These are phyloP conservation scores for Tulasnella sp. DNA, from an alignment of 768 basidiomycete genomes.

Conservation along the genomic window DNA sequence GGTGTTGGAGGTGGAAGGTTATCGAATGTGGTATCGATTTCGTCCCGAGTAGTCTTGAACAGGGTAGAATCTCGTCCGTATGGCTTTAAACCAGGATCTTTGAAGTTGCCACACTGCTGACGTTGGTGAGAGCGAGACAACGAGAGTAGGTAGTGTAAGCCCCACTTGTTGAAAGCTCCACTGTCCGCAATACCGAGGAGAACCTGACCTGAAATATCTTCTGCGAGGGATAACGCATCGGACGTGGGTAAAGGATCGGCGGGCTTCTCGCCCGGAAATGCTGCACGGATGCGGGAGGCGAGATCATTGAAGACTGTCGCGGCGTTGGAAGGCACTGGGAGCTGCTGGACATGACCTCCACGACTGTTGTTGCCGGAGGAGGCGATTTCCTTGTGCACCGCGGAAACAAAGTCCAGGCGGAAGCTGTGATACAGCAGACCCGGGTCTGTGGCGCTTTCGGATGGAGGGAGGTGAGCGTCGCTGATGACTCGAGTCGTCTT, in stretches of 20 bases:
- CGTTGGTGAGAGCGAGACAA: constrained; percentile 37
- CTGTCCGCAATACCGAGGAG: constrained; percentile 29
- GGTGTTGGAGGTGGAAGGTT: constrained; percentile 34
- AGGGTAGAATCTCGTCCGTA: constrained; percentile 36
- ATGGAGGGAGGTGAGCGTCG: not conserved
- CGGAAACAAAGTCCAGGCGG: not conserved
- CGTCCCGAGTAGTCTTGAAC: constrained; percentile 34
- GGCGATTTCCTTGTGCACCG: constrained; percentile 6
- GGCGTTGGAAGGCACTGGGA: not conserved
- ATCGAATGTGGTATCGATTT: constrained; percentile 37
- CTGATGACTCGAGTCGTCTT: constrained; percentile 1
- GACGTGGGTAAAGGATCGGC: not conserved
- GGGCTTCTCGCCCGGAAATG: constrained; percentile 22
- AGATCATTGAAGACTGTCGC: not conserved
- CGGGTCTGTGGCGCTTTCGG: constrained; percentile 10
- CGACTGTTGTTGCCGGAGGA: not conserved
- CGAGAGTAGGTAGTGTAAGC: constrained; percentile 37
- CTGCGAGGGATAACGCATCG: constrained; percentile 34
- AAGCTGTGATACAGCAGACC: constrained; percentile 8
- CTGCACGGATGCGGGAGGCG: not conserved
- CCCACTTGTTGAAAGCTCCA: constrained; percentile 35
- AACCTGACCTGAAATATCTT: constrained; percentile 37
- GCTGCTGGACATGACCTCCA: not conserved
- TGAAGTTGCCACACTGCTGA: constrained; percentile 38
- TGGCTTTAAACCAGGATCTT: constrained; percentile 35